These are phyloP conservation scores for Iris macrosiphon DNA, from an alignment of 106 monocot species.

Conservation along the genomic window DNA sequence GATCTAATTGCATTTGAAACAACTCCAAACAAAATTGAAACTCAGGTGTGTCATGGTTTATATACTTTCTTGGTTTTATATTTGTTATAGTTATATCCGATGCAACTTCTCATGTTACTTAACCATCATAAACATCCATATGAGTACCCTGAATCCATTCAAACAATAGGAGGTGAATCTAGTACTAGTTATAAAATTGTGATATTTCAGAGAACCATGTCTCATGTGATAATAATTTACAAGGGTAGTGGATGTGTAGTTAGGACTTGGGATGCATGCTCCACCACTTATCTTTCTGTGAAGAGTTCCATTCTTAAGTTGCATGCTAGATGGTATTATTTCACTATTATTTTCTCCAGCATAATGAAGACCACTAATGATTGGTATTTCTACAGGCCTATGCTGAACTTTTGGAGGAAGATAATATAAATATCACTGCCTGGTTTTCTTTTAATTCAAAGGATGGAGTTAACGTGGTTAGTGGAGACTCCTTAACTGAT, in stretches of 20 bases:
- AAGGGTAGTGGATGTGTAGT: not conserved
- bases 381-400: conserved; percentile 51
- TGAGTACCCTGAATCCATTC: no score
- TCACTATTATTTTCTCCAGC: not conserved
- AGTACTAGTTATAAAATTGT: no score
- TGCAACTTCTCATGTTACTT: no score
- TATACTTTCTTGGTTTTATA: not conserved
- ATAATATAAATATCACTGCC: conserved; percentile 55
- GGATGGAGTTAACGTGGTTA: conserved; percentile 70
- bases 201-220: no score
- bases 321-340: not conserved
- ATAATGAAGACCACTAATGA: not conserved
- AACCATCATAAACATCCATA: no score
- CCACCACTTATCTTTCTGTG: not conserved
- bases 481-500: conserved; percentile 71
- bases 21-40: conserved; percentile 76
- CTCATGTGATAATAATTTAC: no score
- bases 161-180: no score
- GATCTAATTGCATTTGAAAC: conserved; percentile 87
- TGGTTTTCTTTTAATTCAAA: conserved; percentile 88
- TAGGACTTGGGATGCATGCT: not conserved
- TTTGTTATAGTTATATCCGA: no score
- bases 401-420: conserved; percentile 66
- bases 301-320: not conserved
- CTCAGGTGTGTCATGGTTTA: conserved; percentile 32